These are phyloP conservation scores for Acrodontium crateriforme DNA, from an alignment of 2,329 filamentous ascomycete genomes.

Conservation along the genomic window DNA sequence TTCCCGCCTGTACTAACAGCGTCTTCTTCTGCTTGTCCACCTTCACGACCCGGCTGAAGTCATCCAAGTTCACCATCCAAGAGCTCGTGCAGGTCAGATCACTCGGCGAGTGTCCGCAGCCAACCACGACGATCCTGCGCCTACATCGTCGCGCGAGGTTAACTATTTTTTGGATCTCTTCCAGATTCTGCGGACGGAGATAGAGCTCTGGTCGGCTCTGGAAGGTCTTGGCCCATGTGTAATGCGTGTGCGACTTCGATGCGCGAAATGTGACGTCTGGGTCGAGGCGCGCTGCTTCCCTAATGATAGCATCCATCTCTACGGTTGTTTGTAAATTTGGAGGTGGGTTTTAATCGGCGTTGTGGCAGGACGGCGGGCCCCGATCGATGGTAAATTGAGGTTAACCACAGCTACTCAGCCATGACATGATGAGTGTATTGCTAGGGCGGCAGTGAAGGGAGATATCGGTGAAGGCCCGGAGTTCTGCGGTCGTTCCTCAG, in stretches of 20 bases:
- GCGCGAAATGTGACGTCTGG: constrained; percentile 64
- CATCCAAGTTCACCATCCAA: constrained; percentile 90
- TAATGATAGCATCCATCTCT: too few species aligned
- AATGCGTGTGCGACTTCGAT: constrained; percentile 57
- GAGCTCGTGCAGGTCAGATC: constrained; percentile 84
- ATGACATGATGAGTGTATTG: too few species aligned
- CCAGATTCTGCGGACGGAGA: constrained; percentile 64
- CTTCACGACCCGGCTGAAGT: constrained; percentile 57
- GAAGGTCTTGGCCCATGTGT: constrained; percentile 92
- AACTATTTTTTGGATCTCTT: constrained; percentile 73
- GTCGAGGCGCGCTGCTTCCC: too few species aligned
- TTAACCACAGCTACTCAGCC: too few species aligned
- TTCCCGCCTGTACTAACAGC: constrained; percentile 75
- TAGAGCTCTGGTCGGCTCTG: constrained; percentile 81
- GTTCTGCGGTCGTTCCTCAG: too few species aligned
- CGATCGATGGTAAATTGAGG: too few species aligned
- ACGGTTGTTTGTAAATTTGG: too few species aligned
- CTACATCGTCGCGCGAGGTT: constrained; percentile 68
- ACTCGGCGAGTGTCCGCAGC: constrained; percentile 82
- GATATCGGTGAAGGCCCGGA: too few species aligned
- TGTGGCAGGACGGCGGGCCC: too few species aligned
- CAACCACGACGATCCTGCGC: constrained; percentile 71
- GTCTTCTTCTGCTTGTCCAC: constrained; percentile 52
- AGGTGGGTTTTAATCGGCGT: too few species aligned
- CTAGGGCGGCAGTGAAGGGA: too few species aligned